Evolutionary conservation across 495 filamentous ascomycete genomes (phyloP).

Genomic region (Massariosphaeria phaeospora): DNA sequence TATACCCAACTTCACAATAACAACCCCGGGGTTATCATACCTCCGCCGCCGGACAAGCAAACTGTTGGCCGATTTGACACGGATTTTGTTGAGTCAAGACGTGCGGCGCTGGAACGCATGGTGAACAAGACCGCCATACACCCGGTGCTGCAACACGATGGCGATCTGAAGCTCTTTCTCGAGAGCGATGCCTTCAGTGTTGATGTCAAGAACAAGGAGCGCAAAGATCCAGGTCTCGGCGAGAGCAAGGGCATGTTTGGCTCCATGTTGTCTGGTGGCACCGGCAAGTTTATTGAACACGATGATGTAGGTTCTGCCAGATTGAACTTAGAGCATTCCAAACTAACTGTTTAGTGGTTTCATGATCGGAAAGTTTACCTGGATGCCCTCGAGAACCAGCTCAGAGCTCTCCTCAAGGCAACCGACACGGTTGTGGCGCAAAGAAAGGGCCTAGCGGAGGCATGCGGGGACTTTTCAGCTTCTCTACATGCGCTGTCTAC

Average conservation of each 20-base stretch:
- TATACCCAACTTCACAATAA: constrained; percentile 90
- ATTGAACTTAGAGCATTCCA: neutral
- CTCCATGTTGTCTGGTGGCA: constrained; percentile 63
- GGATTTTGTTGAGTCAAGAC: constrained; percentile 89
- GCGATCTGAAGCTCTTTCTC: constrained; percentile 89
- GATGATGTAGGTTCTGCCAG: constrained; percentile 68
- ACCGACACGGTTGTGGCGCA: constrained; percentile 89
- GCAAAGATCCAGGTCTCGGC: constrained; percentile 74
- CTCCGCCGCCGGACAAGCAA: constrained; percentile 96
- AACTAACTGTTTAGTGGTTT: constrained; percentile 64
- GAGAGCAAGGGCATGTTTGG: constrained; percentile 93
- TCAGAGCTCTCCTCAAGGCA: constrained; percentile 88
- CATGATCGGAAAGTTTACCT: constrained; percentile 92
- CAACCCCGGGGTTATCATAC: constrained; percentile 91
- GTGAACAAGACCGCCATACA: constrained; percentile 90
- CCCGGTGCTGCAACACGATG: constrained; percentile 86
- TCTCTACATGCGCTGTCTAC: constrained; percentile 84
- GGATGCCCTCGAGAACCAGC: constrained; percentile 88
- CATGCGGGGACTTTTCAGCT: constrained; percentile 84
- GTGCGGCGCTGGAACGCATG: constrained; percentile 92
- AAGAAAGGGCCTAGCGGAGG: constrained; percentile 85
- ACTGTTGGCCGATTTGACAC: constrained; percentile 93
- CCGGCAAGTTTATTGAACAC: constrained; percentile 90
- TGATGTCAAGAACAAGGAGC: constrained; percentile 96
- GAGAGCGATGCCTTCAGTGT: constrained; percentile 94